phyloP scores from a whole-genome alignment of 202 grass and related monocot species.

The Schoenoplectus triqueter region DNA sequence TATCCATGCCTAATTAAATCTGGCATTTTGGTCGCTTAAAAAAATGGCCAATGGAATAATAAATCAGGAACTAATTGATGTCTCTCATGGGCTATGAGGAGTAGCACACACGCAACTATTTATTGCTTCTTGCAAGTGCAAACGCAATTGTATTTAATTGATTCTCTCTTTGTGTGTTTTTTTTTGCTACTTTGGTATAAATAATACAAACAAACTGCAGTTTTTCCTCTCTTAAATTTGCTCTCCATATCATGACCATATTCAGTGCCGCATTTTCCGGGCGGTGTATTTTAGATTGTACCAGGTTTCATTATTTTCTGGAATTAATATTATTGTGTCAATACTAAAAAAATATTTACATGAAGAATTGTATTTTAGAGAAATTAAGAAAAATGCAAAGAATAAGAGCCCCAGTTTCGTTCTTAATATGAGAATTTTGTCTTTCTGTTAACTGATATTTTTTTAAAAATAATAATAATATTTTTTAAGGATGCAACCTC shows the following conservation, averaged over 20 bases:
- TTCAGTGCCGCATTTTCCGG: neutral
- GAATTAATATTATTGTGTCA: neutral
- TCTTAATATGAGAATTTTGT: neutral
- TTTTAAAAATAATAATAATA: neutral
- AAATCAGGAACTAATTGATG: constrained; percentile 6
- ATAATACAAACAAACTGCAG: neutral
- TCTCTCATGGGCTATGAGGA: neutral
- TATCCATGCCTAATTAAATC: constrained; percentile 29
- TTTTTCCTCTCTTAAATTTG: constrained; percentile 5
- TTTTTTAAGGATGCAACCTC: constrained; percentile 5
- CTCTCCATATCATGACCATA: neutral
- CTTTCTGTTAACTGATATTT: neutral
- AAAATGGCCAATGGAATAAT: neutral
- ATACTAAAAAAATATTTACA: neutral
- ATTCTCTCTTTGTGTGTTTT: neutral
- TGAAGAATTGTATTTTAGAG: neutral
- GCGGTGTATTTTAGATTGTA: constrained; percentile 21
- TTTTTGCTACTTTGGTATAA: neutral
- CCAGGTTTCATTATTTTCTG: neutral
- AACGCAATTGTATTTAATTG: neutral
- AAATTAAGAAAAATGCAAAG: neutral
- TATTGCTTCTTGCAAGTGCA: constrained; percentile 31
- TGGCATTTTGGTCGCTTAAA: neutral
- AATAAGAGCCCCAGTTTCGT: neutral
- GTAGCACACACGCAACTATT: constrained; percentile 32